These are phyloP conservation scores for Mycena capillaripes DNA, from an alignment of 768 basidiomycete species.

Conservation along the genomic window DNA sequence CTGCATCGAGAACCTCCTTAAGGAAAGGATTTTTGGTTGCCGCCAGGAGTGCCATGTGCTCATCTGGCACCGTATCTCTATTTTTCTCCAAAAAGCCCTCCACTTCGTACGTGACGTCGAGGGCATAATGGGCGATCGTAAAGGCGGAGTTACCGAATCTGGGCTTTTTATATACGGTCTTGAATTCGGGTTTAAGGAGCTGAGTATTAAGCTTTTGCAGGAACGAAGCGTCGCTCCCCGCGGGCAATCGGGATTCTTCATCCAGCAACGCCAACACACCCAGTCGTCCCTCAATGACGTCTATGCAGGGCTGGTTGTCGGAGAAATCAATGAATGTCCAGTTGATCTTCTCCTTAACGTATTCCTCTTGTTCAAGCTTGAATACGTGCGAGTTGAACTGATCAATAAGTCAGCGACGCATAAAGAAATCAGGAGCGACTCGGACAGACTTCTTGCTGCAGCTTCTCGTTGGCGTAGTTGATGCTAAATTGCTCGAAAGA, in stretches of 20 bases:
- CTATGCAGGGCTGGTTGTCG: slow-evolving; percentile 99
- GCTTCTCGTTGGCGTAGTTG: slow-evolving; percentile 98
- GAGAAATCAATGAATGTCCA: slow-evolving; percentile 99
- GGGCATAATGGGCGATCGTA: slow-evolving; percentile 97
- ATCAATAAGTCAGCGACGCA: slow-evolving; percentile 24
- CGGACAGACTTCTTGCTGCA: slow-evolving; percentile 92
- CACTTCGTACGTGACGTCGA: slow-evolving; percentile 98
- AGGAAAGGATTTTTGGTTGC: slow-evolving; percentile 92
- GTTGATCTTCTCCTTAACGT: slow-evolving; percentile 97
- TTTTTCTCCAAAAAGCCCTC: slow-evolving; percentile 99
- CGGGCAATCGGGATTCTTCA: slow-evolving; percentile 96
- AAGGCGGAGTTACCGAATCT: slow-evolving; percentile 98
- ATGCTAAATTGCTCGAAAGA: slow-evolving; percentile 99
- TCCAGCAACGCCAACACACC: slow-evolving; percentile 95
- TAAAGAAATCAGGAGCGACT: background rate
- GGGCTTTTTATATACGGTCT: slow-evolving; percentile 96
- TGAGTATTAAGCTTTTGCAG: slow-evolving; percentile 92
- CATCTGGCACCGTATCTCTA: slow-evolving; percentile 97
- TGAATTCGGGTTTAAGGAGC: slow-evolving; percentile 87
- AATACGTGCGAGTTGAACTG: slow-evolving; percentile 99
- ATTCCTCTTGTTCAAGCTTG: slow-evolving; percentile 99
- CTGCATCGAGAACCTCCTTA: slow-evolving; percentile 94
- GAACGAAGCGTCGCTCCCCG: slow-evolving; percentile 94
- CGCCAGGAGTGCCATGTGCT: slow-evolving; percentile 92
- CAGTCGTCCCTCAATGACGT: slow-evolving; percentile 97